phyloP scores from a whole-genome alignment of 768 basidiomycete genomes.

The Calocera viscosa region DNA sequence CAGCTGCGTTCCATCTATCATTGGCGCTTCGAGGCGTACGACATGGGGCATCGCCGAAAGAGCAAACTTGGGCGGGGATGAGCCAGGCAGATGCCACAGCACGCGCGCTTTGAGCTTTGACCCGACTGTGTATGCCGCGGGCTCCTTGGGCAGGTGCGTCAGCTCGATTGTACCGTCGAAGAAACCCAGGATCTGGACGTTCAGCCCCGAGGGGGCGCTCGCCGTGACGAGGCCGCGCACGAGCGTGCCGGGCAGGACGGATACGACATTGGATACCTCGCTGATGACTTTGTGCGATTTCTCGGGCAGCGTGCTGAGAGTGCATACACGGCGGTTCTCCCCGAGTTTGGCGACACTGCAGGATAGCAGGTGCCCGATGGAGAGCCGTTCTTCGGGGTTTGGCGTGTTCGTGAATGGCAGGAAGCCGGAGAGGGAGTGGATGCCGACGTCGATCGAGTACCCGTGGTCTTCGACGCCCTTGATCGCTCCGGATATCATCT shows the following conservation, averaged over 20 bases:
- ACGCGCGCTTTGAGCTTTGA: constrained; percentile 70
- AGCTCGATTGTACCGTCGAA: constrained; percentile 84
- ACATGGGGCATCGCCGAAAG: constrained; percentile 65
- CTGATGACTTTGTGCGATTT: constrained; percentile 14
- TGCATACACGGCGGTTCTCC: constrained; percentile 67
- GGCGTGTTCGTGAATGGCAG: constrained; percentile 62
- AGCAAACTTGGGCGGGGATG: constrained; percentile 72
- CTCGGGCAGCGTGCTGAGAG: constrained; percentile 50
- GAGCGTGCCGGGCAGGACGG: constrained; percentile 73
- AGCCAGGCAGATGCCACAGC: constrained; percentile 58
- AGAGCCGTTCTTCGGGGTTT: constrained; percentile 28
- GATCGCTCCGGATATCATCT: constrained; percentile 67
- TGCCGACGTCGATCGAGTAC: constrained; percentile 75
- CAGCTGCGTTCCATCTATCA: constrained; percentile 26
- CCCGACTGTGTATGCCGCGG: constrained; percentile 45
- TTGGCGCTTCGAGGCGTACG: constrained; percentile 34
- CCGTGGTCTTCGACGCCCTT: constrained; percentile 90
- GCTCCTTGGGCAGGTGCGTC: constrained; percentile 48
- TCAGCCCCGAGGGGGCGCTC: constrained; percentile 58
- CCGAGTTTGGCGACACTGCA: constrained; percentile 55
- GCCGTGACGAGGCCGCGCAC: constrained; percentile 75
- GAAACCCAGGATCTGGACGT: constrained; percentile 79
- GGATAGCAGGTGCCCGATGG: constrained; percentile 55
- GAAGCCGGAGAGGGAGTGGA: constrained; percentile 71
- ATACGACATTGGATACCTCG: constrained; percentile 36